Conservation (phyloP, 2,329 filamentous ascomycete species). For the Ophiostoma triangulosporum region DNA sequence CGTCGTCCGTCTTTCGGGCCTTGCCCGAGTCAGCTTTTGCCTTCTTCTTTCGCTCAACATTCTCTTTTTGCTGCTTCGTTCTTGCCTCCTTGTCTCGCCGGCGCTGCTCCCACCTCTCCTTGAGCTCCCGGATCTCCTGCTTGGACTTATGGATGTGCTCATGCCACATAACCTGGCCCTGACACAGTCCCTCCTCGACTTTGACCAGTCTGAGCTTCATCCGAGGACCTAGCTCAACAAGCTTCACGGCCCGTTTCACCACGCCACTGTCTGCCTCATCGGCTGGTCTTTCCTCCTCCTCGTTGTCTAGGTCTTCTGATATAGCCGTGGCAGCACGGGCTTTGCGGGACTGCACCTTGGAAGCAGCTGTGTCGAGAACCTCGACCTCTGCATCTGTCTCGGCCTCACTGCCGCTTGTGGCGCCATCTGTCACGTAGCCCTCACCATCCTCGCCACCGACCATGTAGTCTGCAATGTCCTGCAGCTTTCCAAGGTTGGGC, state of each 20-base stretch:
- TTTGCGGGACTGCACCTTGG: conserved; percentile 43
- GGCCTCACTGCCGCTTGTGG: conserved; percentile 72
- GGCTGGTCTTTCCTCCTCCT: conserved; percentile 22
- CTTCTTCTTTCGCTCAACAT: conserved; percentile 79
- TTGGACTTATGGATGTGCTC: conserved; percentile 80
- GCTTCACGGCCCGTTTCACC: conserved; percentile 77
- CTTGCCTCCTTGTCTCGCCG: conserved; percentile 70
- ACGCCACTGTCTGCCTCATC: conserved; percentile 38
- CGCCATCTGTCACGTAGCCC: conserved; percentile 71
- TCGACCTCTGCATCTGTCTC: conserved; percentile 96
- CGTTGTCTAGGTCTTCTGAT: conserved; percentile 28
- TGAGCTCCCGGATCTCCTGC: conserved; percentile 63
- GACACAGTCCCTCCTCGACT: conserved; percentile 86
- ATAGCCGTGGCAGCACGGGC: conserved; percentile 31
- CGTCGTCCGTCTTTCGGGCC: conserved; percentile 26
- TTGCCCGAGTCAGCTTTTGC: conserved; percentile 15
- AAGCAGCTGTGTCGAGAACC: conserved; percentile 51
- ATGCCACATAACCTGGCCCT: conserved; percentile 93
- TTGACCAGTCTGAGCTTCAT: conserved; percentile 85
- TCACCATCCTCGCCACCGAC: conserved; percentile 64
- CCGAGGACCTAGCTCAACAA: conserved; percentile 82
- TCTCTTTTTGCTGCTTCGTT: conserved; percentile 72
- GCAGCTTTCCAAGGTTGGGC: conserved; percentile 79
- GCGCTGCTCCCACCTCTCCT: conserved; percentile 69
- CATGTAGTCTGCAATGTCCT: conserved; percentile 91